A percentile compares a stretch with the other conserved stretches of the same genome.
These are phyloP conservation scores for Trapa bicornis DNA, from an alignment of 345 rosid species.

Conservation along the genomic window DNA sequence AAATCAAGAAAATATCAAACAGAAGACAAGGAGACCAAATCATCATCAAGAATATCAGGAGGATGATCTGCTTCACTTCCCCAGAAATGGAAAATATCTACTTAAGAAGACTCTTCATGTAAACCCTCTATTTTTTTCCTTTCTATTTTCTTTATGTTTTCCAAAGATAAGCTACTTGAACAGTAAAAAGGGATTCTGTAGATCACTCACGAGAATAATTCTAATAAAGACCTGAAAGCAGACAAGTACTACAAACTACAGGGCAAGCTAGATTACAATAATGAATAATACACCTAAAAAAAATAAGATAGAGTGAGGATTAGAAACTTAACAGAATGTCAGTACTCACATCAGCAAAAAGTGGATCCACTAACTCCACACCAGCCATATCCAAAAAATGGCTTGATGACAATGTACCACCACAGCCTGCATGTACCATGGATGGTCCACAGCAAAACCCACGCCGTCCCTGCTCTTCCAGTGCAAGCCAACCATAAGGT, in stretches of 20 bases:
- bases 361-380: slow-evolving; percentile 85
- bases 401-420: slow-evolving; percentile 88
- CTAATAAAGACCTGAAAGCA: background rate
- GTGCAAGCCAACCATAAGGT: slow-evolving; percentile 96
- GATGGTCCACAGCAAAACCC: slow-evolving; percentile 94
- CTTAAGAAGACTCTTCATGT: background rate
- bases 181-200: background rate
- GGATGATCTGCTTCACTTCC: background rate
- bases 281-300: background rate
- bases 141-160: background rate
- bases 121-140: background rate
- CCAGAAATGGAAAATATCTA: background rate
- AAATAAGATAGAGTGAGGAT: background rate
- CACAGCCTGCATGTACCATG: slow-evolving; percentile 96
- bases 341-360: slow-evolving; percentile 77
- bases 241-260: background rate
- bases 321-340: slow-evolving; percentile 6
- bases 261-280: background rate
- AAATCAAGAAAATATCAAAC: background rate
- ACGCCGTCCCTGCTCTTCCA: slow-evolving; percentile 93
- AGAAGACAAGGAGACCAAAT: background rate
- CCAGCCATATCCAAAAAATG: slow-evolving; percentile 95
- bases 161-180: background rate
- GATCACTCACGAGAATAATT: background rate
- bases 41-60: background rate